Percentiles rank a stretch among this genome's conserved stretches.
Conservation (phyloP, 441 rosid species). For the Biscutella laevigata region DNA sequence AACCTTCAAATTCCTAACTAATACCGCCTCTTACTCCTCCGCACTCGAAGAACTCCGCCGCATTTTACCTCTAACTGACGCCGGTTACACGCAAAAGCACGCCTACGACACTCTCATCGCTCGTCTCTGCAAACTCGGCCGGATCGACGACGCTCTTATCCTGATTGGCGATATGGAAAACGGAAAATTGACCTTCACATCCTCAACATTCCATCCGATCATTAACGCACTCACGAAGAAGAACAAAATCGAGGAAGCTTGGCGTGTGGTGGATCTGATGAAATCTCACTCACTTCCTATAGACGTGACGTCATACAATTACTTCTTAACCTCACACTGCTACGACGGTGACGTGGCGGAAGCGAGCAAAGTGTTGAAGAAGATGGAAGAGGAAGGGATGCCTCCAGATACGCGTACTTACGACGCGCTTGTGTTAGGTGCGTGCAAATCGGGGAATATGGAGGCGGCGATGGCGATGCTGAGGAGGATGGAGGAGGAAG, state of each 20-base stretch:
- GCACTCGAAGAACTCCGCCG: conserved; percentile 35
- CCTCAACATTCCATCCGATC: conserved; percentile 45
- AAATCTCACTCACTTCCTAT: conserved; percentile 24
- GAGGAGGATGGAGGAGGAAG: conserved; percentile 62
- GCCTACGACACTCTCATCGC: conserved; percentile 53
- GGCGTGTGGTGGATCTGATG: conserved; percentile 42
- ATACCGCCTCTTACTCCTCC: conserved; percentile 35
- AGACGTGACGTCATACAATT: conserved; percentile 48
- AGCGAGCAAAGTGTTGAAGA: conserved; percentile 39
- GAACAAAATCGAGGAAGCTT: conserved; percentile 38
- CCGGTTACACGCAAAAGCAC: conserved; percentile 42
- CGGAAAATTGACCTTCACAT: conserved; percentile 22
- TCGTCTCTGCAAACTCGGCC: conserved; percentile 47
- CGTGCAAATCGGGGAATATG: conserved; percentile 47
- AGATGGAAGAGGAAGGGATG: conserved; percentile 42
- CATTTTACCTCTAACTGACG: conserved; percentile 39
- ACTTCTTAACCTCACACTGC: conserved; percentile 41
- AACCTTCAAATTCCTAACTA: conserved; percentile 65
- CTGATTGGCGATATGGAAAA: conserved; percentile 33
- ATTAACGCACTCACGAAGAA: conserved; percentile 33
- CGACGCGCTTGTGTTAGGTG: conserved; percentile 68
- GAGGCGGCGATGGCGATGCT: conserved; percentile 47
- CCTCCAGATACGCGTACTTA: conserved; percentile 41
- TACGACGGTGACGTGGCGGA: conserved; percentile 32
- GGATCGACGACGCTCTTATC: conserved; percentile 34